Evolutionary conservation across 2,329 filamentous ascomycete species (phyloP).

Genomic region (Orbilia blumenaviensis): DNA sequence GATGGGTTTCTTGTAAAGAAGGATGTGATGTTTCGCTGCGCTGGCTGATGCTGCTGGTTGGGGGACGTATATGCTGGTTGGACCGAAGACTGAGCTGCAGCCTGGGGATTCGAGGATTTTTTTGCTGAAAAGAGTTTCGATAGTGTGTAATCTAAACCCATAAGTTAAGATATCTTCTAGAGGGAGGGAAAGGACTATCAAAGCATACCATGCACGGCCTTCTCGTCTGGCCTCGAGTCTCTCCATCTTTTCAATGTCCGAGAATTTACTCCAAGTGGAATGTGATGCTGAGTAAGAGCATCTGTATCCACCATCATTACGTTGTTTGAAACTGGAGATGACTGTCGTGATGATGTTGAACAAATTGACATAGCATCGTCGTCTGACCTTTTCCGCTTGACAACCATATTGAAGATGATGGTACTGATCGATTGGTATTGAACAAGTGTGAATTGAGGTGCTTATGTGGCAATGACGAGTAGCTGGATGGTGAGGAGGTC

Average conservation of each 20-base stretch:
- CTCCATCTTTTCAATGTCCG: constrained; percentile 56
- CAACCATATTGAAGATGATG: constrained; percentile 9
- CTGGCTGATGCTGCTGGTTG: constrained; percentile 9
- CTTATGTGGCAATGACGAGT: not conserved
- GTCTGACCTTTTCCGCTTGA: constrained; percentile 49
- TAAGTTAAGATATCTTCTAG: not conserved
- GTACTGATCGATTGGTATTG: not conserved
- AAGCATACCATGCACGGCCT: constrained; percentile 55
- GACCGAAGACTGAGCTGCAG: not conserved
- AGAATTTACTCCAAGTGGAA: constrained; percentile 43
- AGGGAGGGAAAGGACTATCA: not conserved
- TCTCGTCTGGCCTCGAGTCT: constrained; percentile 55
- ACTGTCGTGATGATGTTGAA: constrained; percentile 31
- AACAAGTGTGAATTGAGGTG: not conserved
- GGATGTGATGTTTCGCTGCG: constrained; percentile 34
- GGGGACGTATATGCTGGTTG: constrained; percentile 9
- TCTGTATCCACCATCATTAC: constrained; percentile 39
- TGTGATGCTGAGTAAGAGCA: constrained; percentile 47
- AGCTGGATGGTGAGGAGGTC: not conserved
- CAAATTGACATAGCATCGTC: constrained; percentile 52
- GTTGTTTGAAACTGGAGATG: constrained; percentile 26
- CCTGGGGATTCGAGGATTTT: constrained; percentile 25
- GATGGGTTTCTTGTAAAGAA: constrained; percentile 32
- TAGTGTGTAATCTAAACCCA: constrained; percentile 56
- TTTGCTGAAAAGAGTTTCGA: constrained; percentile 57